A percentile compares a stretch with the other conserved stretches of the same genome.
phyloP scores from a whole-genome alignment of 257 asterid species.

The Solanum sejunctum region DNA sequence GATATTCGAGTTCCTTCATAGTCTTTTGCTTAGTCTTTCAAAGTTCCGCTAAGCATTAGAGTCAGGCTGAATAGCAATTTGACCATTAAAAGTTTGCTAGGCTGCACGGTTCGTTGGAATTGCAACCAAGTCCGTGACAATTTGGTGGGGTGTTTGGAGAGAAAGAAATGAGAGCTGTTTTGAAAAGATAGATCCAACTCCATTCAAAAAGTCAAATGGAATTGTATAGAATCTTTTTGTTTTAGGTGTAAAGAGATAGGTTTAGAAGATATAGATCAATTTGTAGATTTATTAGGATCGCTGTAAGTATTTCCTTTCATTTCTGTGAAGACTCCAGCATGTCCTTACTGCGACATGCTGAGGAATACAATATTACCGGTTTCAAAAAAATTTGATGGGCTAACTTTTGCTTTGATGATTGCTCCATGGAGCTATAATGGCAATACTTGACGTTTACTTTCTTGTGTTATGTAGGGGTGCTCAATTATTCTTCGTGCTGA shows the following conservation, averaged over 20 bases:
- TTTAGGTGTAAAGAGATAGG: neutral
- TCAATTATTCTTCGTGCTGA: neutral
- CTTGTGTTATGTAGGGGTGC: neutral
- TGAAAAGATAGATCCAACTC: neutral
- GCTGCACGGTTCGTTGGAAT: too few species aligned
- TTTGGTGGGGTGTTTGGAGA: neutral
- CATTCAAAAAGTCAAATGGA: neutral
- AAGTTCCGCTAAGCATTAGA: too few species aligned
- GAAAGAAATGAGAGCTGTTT: neutral
- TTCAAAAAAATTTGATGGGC: neutral
- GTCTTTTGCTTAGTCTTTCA: too few species aligned
- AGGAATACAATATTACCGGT: neutral
- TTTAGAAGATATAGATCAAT: neutral
- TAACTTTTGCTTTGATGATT: neutral
- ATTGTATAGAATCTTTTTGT: neutral
- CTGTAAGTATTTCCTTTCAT: neutral
- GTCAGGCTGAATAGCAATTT: too few species aligned
- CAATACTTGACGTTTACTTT: neutral
- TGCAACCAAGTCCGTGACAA: too few species aligned
- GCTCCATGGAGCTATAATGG: neutral
- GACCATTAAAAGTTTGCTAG: too few species aligned
- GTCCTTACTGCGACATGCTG: neutral
- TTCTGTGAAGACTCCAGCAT: neutral
- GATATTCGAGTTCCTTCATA: too few species aligned
- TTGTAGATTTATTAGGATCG: neutral